Evolutionary conservation across 2,329 filamentous ascomycete genomes (phyloP), one percentile per base, ranked within the genome.

Genomic region (Xylaria sp.): DNA sequence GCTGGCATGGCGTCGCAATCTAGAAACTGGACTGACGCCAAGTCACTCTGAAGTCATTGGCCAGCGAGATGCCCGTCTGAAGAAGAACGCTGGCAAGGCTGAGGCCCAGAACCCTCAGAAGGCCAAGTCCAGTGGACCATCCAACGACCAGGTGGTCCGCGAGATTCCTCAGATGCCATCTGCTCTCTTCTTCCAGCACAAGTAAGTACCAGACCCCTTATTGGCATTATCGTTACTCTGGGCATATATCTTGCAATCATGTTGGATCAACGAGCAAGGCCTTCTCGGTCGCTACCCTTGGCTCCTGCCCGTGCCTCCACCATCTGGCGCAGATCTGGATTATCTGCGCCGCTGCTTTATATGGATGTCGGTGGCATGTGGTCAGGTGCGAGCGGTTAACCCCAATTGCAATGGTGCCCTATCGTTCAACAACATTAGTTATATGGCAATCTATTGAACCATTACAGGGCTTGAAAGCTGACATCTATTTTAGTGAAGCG

Each of bases 101-200:
- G 85, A 86, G 68, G 78, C 79, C 42, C 74, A 79, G 48, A 77
- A 81, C 66, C 81, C 83, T 58, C 80, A 84, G 65, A 86, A 82
- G 71, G 81, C 83, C 72, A 83, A 83, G 71, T 73, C 80, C 11
- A 72, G 77, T 34, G 64, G 63, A 55, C 75, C 75, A 35, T 77
- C 79, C 8, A 78, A 79, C 68, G 84, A 90, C 47, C 62, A 62
- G 62, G 76, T 92, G 57, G 83, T 93, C 55, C 85, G 90, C 67
- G 88, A 92, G 76, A 84, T 91, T 79, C 88, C 89, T 4, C 90
- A 94, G 78, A 88, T 90, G 70, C 89, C 91, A 10, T 91, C 89
- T 18, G 83, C 85, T 63, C 85, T 96, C 76, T 96, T 95, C 84
- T 95, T 95, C 76, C 83, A 71, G 58, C 66, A 91, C 80, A 97